These are phyloP conservation scores for Chernovozyma aurita DNA, from an alignment of 1,139 yeast species.

Conservation along the genomic window DNA sequence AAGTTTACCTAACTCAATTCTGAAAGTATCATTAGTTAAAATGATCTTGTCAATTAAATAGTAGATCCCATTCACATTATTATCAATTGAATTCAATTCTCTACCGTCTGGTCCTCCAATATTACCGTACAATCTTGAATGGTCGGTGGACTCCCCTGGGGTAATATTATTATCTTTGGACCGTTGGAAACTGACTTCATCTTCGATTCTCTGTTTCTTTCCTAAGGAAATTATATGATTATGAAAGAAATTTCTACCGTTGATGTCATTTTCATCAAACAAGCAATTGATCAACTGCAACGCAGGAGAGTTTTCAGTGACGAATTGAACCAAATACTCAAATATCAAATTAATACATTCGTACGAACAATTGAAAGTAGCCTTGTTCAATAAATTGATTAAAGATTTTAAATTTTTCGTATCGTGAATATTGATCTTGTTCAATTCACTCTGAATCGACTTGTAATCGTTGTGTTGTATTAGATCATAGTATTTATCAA, in stretches of 20 bases:
- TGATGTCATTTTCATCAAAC: constrained; percentile 65
- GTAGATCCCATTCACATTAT: constrained; percentile 20
- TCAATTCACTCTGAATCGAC: constrained; percentile 37
- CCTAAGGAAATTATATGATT: constrained; percentile 77
- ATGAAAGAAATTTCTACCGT: constrained; percentile 81
- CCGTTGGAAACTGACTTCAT: constrained; percentile 18
- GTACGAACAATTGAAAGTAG: constrained; percentile 49
- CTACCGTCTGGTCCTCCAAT: constrained; percentile 62
- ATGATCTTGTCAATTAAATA: constrained; percentile 29
- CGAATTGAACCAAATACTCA: constrained; percentile 26
- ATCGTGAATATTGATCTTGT: constrained; percentile 11
- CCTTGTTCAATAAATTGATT: constrained; percentile 57
- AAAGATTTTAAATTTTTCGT: constrained; percentile 37
- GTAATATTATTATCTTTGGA: constrained; percentile 9
- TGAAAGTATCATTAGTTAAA: constrained; percentile 40
- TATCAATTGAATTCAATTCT: constrained; percentile 16
- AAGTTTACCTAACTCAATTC: constrained; percentile 18
- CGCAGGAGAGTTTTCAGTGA: background rate
- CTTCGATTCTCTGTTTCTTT: constrained; percentile 35
- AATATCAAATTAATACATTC: constrained; percentile 57
- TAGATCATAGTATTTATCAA: constrained; percentile 22
- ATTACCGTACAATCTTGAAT: constrained; percentile 27
- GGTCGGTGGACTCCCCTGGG: constrained; percentile 35
- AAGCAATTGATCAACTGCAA: constrained; percentile 32
- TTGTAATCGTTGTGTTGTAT: constrained; percentile 45